Evolutionary conservation across 306 rosid species (phyloP), one percentile per base, ranked within the genome.

Genomic region (Pueraria montana): DNA sequence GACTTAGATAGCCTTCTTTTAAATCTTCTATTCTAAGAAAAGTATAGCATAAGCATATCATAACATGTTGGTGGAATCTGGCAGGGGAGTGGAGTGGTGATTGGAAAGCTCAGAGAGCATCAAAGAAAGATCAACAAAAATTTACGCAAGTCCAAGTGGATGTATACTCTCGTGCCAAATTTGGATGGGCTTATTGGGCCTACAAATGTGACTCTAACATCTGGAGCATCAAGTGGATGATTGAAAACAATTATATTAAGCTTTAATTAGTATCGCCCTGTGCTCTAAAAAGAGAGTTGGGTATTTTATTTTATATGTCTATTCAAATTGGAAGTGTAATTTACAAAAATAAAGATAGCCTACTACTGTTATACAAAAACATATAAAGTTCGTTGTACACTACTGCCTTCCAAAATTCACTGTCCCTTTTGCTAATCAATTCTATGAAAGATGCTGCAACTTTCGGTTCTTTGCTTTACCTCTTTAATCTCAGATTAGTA

Each of bases 181-280:
- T 89, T 72, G 93, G 93, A 80, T 86, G 93, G 93, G 93, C 90
- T 14, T 91, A 85, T 82, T 91, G 93, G 93, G 80, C 93, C 5
- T 91, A 89, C 84, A 88, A 72, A 71, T 89, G 90, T 75, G 74
- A 56, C 18, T 14, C 77, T 18, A n/a, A 79, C 13, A 72, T 67
- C 27, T 91, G 91, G 95, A 85, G 74, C 76, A 84, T 91, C 58
- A 76, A 72, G 79, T 89, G 95, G 95, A 61, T 91, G 89, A 84
- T 91, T 6, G 65, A 86, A 6, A 88, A 88, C 55, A 72, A 80
- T 63, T 83, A 75, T 65, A 12, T 49, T 3, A 84, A 83, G 40
- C 42, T 74, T 74, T 76, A 56, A 59, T 43, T 69, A 42, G 30
- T 11, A 24, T 78, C 11, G 1, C 55, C 59, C n/a, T n/a, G 0